A percentile compares a stretch with the other conserved stretches of the same genome.
Conservation (phyloP, 768 basidiomycete species). For the Cystofilobasidium bisporidii region DNA sequence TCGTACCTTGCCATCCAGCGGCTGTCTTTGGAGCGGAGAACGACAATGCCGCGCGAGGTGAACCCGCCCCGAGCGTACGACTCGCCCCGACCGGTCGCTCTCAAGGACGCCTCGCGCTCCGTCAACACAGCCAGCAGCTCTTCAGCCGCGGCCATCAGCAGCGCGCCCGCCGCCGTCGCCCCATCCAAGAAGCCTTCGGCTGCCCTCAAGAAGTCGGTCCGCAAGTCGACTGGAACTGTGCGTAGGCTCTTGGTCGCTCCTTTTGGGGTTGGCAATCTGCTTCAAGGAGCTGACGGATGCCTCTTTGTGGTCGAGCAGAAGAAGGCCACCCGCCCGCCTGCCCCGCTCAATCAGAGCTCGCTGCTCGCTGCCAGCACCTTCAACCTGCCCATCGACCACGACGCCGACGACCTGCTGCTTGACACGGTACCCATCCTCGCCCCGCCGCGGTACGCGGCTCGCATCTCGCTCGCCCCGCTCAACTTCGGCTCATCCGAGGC, state of each 20-base stretch:
- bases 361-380: not conserved
- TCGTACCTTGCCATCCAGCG: no score
- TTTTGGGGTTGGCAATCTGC: no score
- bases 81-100: conserved; percentile 5
- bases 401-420: not conserved
- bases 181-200: not conserved
- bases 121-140: not conserved
- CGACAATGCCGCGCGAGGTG: conserved; percentile 17
- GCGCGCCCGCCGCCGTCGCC: not conserved
- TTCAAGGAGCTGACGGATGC: no score
- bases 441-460: not conserved
- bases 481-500: not conserved
- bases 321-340: not conserved
- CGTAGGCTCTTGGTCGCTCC: not conserved
- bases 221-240: not conserved
- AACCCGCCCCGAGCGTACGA: conserved; percentile 13
- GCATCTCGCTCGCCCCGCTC: not conserved
- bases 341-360: not conserved
- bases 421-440: not conserved
- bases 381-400: not conserved
- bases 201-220: not conserved
- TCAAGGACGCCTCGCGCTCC: not conserved
- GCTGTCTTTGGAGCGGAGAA: no score
- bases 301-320: not conserved
- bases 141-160: not conserved